phyloP scores from a whole-genome alignment of 1,284 basidiomycete species.

The Moesziomyces antarcticus region DNA sequence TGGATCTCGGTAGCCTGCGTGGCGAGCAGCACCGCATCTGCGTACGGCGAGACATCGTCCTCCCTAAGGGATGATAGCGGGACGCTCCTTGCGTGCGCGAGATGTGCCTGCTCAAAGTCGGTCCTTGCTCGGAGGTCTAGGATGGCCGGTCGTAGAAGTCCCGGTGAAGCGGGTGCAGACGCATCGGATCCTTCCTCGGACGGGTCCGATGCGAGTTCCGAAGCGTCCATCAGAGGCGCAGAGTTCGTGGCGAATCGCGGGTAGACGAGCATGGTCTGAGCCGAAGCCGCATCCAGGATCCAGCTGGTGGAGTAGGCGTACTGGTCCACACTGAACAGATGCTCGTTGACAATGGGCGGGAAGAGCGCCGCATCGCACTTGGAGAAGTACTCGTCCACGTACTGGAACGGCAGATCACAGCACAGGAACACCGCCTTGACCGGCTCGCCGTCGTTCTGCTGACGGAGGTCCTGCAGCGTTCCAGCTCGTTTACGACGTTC shows the following conservation, averaged over 20 bases:
- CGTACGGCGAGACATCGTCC: conserved; percentile 31
- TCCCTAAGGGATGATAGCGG: conserved; percentile 24
- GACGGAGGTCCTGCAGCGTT: conserved; percentile 21
- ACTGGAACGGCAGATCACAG: conserved; percentile 52
- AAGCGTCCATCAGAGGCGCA: conserved; percentile 7
- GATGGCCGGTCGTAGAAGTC: conserved; percentile 21
- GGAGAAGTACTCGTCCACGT: conserved; percentile 45
- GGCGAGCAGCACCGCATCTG: conserved; percentile 26
- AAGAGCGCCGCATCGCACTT: conserved; percentile 24
- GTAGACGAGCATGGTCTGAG: conserved; percentile 38
- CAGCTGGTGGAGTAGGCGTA: conserved; percentile 36
- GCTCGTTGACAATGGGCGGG: conserved; percentile 34
- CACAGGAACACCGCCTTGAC: conserved; percentile 45
- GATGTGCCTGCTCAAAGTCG: conserved; percentile 11
- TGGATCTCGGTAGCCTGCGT: conserved; percentile 41
- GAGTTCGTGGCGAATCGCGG: conserved; percentile 12
- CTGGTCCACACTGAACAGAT: conserved; percentile 40
- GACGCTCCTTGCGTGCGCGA: conserved; percentile 20
- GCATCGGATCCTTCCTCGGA: conserved; percentile 12
- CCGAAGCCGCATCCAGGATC: conserved; percentile 23
- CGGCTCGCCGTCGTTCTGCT: conserved; percentile 26
- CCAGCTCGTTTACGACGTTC: conserved; percentile 26
- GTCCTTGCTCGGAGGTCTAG: conserved; percentile 20
- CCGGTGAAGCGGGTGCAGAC: background rate
- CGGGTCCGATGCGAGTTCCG: conserved; percentile 7